Percentiles rank a stretch among this genome's conserved stretches.
Conservation (phyloP, 2,329 filamentous ascomycete genomes). For the Pestalotiopsis sp. region DNA sequence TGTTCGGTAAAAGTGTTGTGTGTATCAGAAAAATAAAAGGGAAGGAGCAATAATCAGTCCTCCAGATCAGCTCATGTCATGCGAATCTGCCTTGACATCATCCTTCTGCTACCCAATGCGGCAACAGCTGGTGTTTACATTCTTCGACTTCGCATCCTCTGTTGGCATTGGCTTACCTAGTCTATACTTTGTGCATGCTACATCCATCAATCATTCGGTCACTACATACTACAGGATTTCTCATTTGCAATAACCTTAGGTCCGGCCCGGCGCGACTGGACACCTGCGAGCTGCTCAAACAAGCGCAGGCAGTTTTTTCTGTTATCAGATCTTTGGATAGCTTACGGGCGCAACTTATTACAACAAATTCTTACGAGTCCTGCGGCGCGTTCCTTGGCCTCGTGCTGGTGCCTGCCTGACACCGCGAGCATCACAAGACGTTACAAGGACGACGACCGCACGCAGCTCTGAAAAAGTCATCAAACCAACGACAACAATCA, state of each 20-base stretch:
- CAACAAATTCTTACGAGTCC: neutral
- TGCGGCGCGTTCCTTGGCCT: neutral
- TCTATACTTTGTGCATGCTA: neutral
- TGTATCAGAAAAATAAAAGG: neutral
- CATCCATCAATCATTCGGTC: neutral
- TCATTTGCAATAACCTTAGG: neutral
- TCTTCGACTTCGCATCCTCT: neutral
- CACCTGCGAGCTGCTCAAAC: neutral
- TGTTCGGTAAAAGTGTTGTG: too few relatives aligned
- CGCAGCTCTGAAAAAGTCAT: neutral
- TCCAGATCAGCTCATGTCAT: neutral
- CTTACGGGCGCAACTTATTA: neutral
- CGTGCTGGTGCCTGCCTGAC: constrained; percentile 8
- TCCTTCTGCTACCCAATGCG: neutral
- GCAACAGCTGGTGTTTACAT: neutral
- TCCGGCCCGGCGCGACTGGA: neutral
- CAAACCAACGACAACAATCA: neutral
- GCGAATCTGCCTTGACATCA: neutral
- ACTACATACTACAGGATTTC: neutral
- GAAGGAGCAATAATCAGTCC: neutral
- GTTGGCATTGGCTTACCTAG: neutral
- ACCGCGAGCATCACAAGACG: neutral
- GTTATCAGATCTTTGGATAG: constrained; percentile 12
- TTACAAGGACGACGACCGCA: neutral
- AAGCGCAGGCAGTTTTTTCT: neutral